phyloP scores from a whole-genome alignment of 768 basidiomycete species.

The Pleurotus pulmonarius region DNA sequence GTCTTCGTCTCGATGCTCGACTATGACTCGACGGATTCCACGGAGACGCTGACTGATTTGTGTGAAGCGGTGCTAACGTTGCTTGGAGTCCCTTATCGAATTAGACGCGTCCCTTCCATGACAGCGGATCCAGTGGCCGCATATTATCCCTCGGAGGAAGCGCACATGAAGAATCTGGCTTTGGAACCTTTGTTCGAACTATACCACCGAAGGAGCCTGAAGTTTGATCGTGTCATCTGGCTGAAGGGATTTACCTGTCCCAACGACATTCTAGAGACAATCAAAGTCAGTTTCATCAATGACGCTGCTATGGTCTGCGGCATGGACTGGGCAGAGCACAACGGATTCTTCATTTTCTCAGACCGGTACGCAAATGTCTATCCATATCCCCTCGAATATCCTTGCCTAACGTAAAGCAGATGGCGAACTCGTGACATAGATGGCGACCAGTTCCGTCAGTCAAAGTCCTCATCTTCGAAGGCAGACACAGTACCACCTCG shows the following conservation, averaged over 20 bases:
- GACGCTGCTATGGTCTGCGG: conserved; percentile 98
- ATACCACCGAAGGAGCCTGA: conserved; percentile 67
- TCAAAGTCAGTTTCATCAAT: conserved; percentile 86
- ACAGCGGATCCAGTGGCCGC: conserved; percentile 82
- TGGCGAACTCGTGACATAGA: conserved; percentile 98
- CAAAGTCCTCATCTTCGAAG: conserved; percentile 82
- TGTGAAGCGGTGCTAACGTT: conserved; percentile 94
- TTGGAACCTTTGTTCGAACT: conserved; percentile 89
- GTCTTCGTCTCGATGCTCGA: conserved; percentile 98
- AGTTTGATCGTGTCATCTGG: conserved; percentile 92
- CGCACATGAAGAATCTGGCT: conserved; percentile 88
- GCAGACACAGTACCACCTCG: conserved; percentile 90
- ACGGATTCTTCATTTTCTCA: conserved; percentile 96
- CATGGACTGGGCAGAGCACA: conserved; percentile 99
- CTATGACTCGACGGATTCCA: conserved; percentile 93
- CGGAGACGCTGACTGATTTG: conserved; percentile 89
- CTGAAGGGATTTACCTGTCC: conserved; percentile 99
- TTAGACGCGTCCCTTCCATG: conserved; percentile 90
- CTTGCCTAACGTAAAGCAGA: conserved; percentile 31
- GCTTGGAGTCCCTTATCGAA: conserved; percentile 90
- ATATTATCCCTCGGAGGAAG: conserved; percentile 96
- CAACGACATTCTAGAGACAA: conserved; percentile 94
- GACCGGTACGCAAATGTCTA: conserved; percentile 61
- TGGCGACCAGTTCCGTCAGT: conserved; percentile 97
- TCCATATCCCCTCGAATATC: too few species aligned